Evolutionary conservation across 2,329 filamentous ascomycete species (phyloP).

Genomic region (Metarhizium anisopliae): DNA sequence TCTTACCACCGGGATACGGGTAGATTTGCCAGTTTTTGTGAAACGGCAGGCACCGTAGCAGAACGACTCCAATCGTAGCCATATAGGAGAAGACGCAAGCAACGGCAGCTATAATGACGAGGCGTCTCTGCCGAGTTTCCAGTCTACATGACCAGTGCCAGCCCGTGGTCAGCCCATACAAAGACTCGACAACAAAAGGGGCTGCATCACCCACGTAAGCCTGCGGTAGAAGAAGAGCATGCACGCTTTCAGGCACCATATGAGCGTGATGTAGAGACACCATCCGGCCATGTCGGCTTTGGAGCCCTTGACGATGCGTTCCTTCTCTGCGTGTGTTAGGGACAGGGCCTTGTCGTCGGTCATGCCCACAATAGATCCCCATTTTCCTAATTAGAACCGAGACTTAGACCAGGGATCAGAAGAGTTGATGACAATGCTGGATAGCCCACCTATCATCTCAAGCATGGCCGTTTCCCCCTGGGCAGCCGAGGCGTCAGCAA

Average conservation of each 20-base stretch:
- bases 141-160: slow-evolving; percentile 6
- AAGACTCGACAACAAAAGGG: neutral
- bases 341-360: slow-evolving; percentile 10
- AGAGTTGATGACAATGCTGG: neutral
- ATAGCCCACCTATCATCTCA: slow-evolving; percentile 21
- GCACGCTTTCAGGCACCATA: slow-evolving; percentile 30
- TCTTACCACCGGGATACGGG: slow-evolving; percentile 14
- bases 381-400: slow-evolving; percentile 9
- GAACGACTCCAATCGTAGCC: slow-evolving; percentile 13
- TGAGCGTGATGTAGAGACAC: slow-evolving; percentile 26
- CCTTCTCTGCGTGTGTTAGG: slow-evolving; percentile 8
- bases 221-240: slow-evolving; percentile 29
- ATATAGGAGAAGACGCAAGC: slow-evolving; percentile 10
- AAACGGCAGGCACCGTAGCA: slow-evolving; percentile 13
- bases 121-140: slow-evolving; percentile 11
- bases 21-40: slow-evolving; percentile 17
- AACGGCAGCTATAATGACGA: slow-evolving; percentile 11
- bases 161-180: neutral
- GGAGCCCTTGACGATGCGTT: slow-evolving; percentile 11
- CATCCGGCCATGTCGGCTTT: slow-evolving; percentile 21
- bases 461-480: slow-evolving; percentile 20
- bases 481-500: neutral
- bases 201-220: slow-evolving; percentile 22
- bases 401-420: too few relatives aligned
- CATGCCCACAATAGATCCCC: slow-evolving; percentile 15